A percentile compares a stretch with the other conserved stretches of the same genome.
Evolutionary conservation across 164 flowering plant species (phyloP).

Genomic region (Platanus orientalis): DNA sequence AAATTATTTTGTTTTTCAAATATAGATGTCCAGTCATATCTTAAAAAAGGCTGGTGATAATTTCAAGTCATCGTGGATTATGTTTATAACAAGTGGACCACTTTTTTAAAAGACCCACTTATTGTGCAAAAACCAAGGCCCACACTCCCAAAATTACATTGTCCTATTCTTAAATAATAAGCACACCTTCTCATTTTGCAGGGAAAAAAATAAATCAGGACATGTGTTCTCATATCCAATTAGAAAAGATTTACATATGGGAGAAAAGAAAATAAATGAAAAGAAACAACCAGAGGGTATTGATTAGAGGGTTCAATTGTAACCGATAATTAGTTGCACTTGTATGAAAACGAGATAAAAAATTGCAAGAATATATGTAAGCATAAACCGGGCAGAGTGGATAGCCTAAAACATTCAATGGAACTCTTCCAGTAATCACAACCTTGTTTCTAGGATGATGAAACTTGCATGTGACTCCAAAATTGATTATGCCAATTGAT

Average conservation of each 20-base stretch:
- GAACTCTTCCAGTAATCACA: constrained; percentile 83
- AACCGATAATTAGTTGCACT: constrained; percentile 2
- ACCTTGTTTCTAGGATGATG: constrained; percentile 56
- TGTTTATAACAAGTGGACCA: too few species aligned
- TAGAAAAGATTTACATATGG: too few species aligned
- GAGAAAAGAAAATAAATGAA: constrained; percentile 3
- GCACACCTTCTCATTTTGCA: constrained; percentile 88
- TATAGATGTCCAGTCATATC: too few species aligned
- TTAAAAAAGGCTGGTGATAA: too few species aligned
- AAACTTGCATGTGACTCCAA: constrained; percentile 72
- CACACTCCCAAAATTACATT: constrained; percentile 86
- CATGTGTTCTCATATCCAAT: too few species aligned
- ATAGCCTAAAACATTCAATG: constrained; percentile 77
- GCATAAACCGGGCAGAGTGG: constrained; percentile 89
- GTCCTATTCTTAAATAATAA: constrained; percentile 92
- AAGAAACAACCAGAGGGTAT: too few species aligned
- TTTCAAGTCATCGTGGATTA: too few species aligned
- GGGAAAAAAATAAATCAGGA: constrained; percentile 3
- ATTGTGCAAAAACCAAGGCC: too few species aligned
- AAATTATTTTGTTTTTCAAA: too few species aligned
- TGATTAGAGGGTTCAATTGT: not conserved
- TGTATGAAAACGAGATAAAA: constrained; percentile 5
- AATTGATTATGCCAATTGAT: too few species aligned
- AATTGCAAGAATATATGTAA: constrained; percentile 7
- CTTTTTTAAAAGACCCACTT: too few species aligned